A percentile compares a stretch with the other conserved stretches of the same genome.
These are phyloP conservation scores for Solanum chacoense DNA, from an alignment of 305 asterid genomes.

Conservation along the genomic window DNA sequence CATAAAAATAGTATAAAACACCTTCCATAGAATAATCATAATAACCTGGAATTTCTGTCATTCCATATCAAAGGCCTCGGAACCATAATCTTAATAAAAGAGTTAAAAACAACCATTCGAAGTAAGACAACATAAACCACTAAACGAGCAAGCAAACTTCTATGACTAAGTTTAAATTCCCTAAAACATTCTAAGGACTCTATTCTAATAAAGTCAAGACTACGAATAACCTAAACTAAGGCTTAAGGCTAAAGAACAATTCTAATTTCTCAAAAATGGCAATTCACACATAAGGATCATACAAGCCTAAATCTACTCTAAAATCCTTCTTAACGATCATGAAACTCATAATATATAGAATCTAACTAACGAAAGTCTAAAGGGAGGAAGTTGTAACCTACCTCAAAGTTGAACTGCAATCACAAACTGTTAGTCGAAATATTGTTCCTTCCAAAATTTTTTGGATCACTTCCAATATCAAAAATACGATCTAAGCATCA, in stretches of 20 bases:
- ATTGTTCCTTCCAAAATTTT: no score
- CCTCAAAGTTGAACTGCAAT: not conserved
- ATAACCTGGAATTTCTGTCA: not conserved
- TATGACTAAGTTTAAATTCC: not conserved
- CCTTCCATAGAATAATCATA: not conserved
- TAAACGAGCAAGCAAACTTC: not conserved
- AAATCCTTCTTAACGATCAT: not conserved
- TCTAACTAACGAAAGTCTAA: not conserved
- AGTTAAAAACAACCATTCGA: not conserved
- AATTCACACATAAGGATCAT: not conserved
- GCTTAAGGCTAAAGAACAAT: not conserved
- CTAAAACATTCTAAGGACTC: not conserved
- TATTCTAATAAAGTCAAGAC: not conserved
- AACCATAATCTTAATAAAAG: not conserved
- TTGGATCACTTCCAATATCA: no score
- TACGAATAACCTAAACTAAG: not conserved
- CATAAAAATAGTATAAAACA: not conserved
- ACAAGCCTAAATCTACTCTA: not conserved
- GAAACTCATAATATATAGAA: not conserved
- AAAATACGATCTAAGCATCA: no score
- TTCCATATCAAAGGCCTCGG: not conserved
- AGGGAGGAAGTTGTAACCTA: not conserved
- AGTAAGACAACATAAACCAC: not conserved
- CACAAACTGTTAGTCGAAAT: not conserved
- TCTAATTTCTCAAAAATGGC: not conserved